phyloP scores from a whole-genome alignment of 371 early-diverging fungal species.

The Mucor saturninus region DNA sequence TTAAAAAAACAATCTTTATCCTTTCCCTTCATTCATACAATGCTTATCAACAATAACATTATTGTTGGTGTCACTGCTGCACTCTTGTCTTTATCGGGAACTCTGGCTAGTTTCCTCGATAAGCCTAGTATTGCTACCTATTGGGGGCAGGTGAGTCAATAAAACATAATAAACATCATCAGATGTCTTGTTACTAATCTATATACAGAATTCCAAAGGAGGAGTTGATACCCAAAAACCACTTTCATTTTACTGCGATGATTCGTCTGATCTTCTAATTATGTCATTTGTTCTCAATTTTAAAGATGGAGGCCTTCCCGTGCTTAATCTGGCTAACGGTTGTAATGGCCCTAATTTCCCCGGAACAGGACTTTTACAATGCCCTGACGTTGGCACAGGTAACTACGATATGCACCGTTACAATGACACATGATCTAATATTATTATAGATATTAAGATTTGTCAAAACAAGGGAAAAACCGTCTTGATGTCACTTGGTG shows the following conservation, averaged over 20 bases:
- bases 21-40: background rate
- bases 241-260: slow-evolving; percentile 65
- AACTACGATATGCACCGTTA: background rate
- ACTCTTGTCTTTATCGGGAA: background rate
- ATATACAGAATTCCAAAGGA: slow-evolving; percentile 35
- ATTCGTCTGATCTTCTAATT: slow-evolving; percentile 56
- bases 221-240: slow-evolving; percentile 33
- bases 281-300: slow-evolving; percentile 64
- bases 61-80: background rate
- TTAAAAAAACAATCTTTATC: background rate
- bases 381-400: slow-evolving; percentile 61
- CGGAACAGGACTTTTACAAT: slow-evolving; percentile 59
- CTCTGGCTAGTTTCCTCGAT: slow-evolving; percentile 12
- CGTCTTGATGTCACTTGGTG: slow-evolving; percentile 72
- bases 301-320: slow-evolving; percentile 48
- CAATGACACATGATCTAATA: background rate
- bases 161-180: background rate
- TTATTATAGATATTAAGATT: slow-evolving; percentile 56
- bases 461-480: slow-evolving; percentile 70
- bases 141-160: slow-evolving; percentile 32
- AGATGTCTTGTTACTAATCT: background rate
- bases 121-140: slow-evolving; percentile 26
- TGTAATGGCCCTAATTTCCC: slow-evolving; percentile 53
- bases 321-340: slow-evolving; percentile 64
- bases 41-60: background rate